Conservation (phyloP, 192 early-diverging fungal species). For the Obelidium mucronatum region DNA sequence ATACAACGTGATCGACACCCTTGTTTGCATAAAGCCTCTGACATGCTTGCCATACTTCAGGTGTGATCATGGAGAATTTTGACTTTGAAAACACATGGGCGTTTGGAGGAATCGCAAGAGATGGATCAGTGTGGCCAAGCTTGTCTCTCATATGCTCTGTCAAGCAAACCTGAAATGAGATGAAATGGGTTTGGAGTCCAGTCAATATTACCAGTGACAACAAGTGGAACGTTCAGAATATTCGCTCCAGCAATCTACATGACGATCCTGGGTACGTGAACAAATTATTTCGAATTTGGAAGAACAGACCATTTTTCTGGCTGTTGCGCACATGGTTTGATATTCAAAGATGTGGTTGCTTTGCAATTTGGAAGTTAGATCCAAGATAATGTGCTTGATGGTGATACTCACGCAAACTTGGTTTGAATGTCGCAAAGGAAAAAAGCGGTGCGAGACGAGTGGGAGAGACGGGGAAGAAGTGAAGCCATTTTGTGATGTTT, state of each 20-base stretch:
- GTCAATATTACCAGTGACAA: slow-evolving; percentile 87
- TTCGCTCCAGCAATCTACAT: slow-evolving; percentile 71
- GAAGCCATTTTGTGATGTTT: background rate
- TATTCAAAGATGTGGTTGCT: slow-evolving; percentile 77
- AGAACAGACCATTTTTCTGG: slow-evolving; percentile 82
- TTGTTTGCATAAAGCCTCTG: slow-evolving; percentile 53
- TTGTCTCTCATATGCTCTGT: slow-evolving; percentile 25
- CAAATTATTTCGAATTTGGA: slow-evolving; percentile 13
- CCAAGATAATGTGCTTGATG: no score
- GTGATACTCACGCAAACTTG: slow-evolving; percentile 44
- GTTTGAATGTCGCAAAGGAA: slow-evolving; percentile 97
- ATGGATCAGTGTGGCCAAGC: slow-evolving; percentile 78
- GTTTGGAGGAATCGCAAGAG: slow-evolving; percentile 77
- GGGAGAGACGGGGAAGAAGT: background rate
- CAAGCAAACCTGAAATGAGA: background rate
- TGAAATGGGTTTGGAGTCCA: background rate
- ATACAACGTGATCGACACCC: slow-evolving; percentile 63
- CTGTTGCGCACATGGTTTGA: slow-evolving; percentile 79
- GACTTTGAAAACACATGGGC: slow-evolving; percentile 70
- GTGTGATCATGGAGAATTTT: slow-evolving; percentile 88
- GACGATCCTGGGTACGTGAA: background rate
- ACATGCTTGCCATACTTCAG: slow-evolving; percentile 63
- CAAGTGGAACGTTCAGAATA: slow-evolving; percentile 79
- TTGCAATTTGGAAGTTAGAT: background rate
- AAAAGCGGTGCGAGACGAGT: slow-evolving; percentile 72